These are phyloP conservation scores for Carex myosuroides DNA, from an alignment of 176 grass and related monocot genomes.

Conservation along the genomic window DNA sequence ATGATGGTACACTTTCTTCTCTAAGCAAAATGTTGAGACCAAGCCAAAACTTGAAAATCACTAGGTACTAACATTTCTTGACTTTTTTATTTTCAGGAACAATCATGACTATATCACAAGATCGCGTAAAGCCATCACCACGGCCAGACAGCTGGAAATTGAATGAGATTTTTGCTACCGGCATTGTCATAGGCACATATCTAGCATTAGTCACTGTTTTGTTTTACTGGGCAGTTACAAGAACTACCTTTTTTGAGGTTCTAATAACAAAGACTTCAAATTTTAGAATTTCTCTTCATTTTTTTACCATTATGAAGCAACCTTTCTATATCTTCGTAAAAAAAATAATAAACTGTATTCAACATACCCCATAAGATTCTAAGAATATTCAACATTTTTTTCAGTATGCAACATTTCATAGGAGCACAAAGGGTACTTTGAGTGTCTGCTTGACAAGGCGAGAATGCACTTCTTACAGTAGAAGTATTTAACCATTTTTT, in stretches of 20 bases:
- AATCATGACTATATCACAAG: slow-evolving; percentile 90
- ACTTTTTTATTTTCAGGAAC: slow-evolving; percentile 37
- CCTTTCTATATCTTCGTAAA: neutral
- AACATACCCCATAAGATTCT: neutral
- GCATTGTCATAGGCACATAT: slow-evolving; percentile 69
- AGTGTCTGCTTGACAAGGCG: neutral
- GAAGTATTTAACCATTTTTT: neutral
- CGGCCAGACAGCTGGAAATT: slow-evolving; percentile 68
- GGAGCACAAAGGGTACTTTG: neutral
- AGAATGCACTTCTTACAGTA: neutral
- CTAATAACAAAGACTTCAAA: neutral
- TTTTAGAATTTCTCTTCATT: neutral
- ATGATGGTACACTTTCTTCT: slow-evolving; percentile 53
- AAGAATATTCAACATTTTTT: neutral
- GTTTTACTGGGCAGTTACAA: slow-evolving; percentile 61
- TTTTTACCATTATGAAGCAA: neutral
- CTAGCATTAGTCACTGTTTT: slow-evolving; percentile 69
- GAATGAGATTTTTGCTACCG: slow-evolving; percentile 71
- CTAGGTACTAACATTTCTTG: neutral
- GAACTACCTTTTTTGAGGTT: slow-evolving; percentile 78
- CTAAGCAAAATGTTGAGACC: neutral
- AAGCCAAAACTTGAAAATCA: neutral
- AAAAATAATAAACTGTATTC: neutral
- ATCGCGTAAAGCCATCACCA: slow-evolving; percentile 58
- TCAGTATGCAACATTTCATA: neutral